A percentile compares a stretch with the other conserved stretches of the same genome.
phyloP scores from a whole-genome alignment of 1,284 basidiomycete genomes.

The Crepidotus sp. region DNA sequence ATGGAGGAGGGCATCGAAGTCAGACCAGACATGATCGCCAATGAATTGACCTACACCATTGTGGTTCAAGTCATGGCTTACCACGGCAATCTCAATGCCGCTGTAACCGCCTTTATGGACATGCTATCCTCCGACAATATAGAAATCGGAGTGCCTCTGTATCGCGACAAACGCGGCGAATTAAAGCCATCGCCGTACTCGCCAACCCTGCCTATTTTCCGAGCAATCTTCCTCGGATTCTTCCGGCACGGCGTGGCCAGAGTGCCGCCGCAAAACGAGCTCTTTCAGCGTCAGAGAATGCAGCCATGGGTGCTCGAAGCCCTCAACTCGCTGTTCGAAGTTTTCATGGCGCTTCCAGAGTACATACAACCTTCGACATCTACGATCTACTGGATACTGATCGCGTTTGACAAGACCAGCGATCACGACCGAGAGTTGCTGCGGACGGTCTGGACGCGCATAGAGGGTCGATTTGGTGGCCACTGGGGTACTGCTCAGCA shows the following conservation, averaged over 20 bases:
- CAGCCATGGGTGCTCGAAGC: constrained; percentile 47
- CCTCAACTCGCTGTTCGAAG: constrained; percentile 46
- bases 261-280: constrained; percentile 10
- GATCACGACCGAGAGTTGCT: constrained; percentile 39
- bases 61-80: constrained; percentile 63
- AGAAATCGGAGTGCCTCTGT: constrained; percentile 26
- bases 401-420: constrained; percentile 52
- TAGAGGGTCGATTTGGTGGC: constrained; percentile 45
- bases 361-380: constrained; percentile 34
- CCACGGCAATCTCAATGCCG: constrained; percentile 54
- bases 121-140: constrained; percentile 50
- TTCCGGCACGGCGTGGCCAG: constrained; percentile 40
- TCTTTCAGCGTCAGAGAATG: neutral
- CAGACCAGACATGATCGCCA: constrained; percentile 39
- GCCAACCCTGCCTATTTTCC: constrained; percentile 49
- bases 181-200: constrained; percentile 27
- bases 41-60: constrained; percentile 59
- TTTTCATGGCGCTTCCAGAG: constrained; percentile 45
- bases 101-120: constrained; percentile 57
- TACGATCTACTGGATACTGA: constrained; percentile 55
- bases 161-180: constrained; percentile 22
- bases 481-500: constrained; percentile 33
- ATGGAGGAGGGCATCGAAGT: constrained; percentile 38
- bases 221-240: constrained; percentile 73
- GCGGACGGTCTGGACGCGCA: constrained; percentile 42